Evolutionary conservation across 2,329 filamentous ascomycete species (phyloP).

Genomic region (Trichothecium roseum): DNA sequence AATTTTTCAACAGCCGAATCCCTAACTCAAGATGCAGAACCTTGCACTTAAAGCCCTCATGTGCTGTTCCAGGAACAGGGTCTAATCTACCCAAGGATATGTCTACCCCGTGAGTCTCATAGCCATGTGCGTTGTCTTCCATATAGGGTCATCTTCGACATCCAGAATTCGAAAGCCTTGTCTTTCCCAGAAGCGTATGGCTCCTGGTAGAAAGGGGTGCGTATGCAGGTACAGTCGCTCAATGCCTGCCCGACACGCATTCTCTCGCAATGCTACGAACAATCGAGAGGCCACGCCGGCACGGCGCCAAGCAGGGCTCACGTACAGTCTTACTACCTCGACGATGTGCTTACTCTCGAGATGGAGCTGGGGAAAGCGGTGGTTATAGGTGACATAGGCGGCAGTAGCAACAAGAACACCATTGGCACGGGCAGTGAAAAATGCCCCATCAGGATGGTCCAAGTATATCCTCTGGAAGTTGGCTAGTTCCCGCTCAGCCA

Average conservation of each 20-base stretch:
- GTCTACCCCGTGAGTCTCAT: too few relatives aligned
- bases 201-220: constrained; percentile 15
- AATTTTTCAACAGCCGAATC: too few relatives aligned
- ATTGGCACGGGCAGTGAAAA: constrained; percentile 9
- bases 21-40: too few relatives aligned
- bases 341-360: constrained; percentile 10
- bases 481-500: constrained; percentile 9
- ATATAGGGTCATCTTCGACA: constrained; percentile 14
- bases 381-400: constrained; percentile 14
- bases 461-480: constrained; percentile 13
- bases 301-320: constrained; percentile 14
- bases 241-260: constrained; percentile 8
- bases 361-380: constrained; percentile 12
- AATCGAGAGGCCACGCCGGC: constrained; percentile 15
- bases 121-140: constrained; percentile 18
- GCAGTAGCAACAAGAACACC: constrained; percentile 13
- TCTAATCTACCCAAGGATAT: too few relatives aligned
- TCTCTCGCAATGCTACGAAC: constrained; percentile 8
- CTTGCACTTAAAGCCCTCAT: too few relatives aligned
- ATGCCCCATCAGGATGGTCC: constrained; percentile 10
- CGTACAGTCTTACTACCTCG: constrained; percentile 17
- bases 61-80: too few relatives aligned
- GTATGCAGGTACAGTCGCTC: constrained; percentile 16
- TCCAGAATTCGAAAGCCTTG: constrained; percentile 11
- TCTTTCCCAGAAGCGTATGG: constrained; percentile 14